Evolutionary conservation across 192 early-diverging fungal genomes (phyloP), one percentile per base, ranked within the genome.

Genomic region (Podila verticillata): DNA sequence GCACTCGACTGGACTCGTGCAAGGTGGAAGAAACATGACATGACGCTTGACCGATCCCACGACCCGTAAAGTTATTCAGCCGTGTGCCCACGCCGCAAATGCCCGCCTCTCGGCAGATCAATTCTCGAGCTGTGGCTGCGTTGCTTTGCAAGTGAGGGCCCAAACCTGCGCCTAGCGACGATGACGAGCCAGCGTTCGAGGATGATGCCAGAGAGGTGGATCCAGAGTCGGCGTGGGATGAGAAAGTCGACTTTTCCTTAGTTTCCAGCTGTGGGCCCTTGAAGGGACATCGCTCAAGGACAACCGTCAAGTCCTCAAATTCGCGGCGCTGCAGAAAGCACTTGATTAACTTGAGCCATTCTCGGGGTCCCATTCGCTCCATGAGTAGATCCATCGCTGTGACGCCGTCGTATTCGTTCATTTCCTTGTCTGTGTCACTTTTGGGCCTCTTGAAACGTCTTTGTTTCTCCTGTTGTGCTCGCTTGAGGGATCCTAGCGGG

Each of bases 261-360:
- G 57, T 32, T 34, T 78, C 74, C 22, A 80, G 34, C 24, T 80
- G 77, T 9, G 65, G 34, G 13, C 77, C 70, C 13, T 72, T 72
- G 61, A 80, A 80, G 7, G 77, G 77, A 54, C 77, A 80, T 15
- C 62, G 54, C 22, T 80, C 70, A 19, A 80, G 48, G 3, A 80
- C 51, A 3, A 80, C 49, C 1, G 63, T 44, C 7, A 80, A 28
- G 22, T 80, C 77, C 3, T 80, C 77, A 68, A 80, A 80, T 35
- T 66, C 77, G 44, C 65, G 77, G 1, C 77, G 66, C 47, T 80
- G 77, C 19, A 80, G 35, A 30, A 72, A 80, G 26, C 56, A 72
- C 30, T 80, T 80, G 5, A 80, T 80, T 30, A 80, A 28, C 48
- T 80, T 80, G 20, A 80, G 61, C 77, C 77, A 80, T 54, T 80